Evolutionary conservation across 805 yeast genomes (phyloP), one percentile per base, ranked within the genome.

Genomic region (Pichia paraexigua): DNA sequence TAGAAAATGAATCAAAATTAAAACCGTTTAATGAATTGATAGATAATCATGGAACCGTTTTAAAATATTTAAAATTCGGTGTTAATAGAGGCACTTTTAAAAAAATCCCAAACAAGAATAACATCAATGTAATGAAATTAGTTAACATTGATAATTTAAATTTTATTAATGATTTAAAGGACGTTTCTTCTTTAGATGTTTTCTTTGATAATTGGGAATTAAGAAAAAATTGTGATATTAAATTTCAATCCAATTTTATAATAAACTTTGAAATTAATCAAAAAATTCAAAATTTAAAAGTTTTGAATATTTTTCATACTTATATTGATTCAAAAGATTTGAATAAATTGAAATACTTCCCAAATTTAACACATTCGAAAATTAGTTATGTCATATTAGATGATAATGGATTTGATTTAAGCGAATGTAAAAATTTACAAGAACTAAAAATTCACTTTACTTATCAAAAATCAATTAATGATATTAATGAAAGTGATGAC

Each of bases 161-260:
- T 44, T 63, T 63, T 37, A 55, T 63, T 18, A 61, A 59, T 53
- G 57, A 59, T 40, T 51, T 63, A 41, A 46, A 50, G 43, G 49
- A 51, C 25, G 58, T 62, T 45, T 54, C 56, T 18, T 63, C 66
- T 5, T 48, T 63, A 18, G 67, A 63, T 50, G 65, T 63, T 5
- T 63, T 63, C 35, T 63, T 63, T 43, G 67, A 63, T 49, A 63
- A 63, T 46, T 63, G 66, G 66, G 67, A 63, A 46, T 55, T 63
- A 45, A 56, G 65, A 45, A 62, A 60, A 45, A 63, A 61, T 48
- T 57, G 60, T 48, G 60, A 57, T 51, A 53, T 59, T 18, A 58
- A 54, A 44, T 63, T 63, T 43, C 63, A 62, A 43, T 45, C 56
- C 22, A 52, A 52, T 50, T 59, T 61, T 32, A 60, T 63, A 17